A percentile compares a stretch with the other conserved stretches of the same genome.
Conservation (phyloP, 2,329 filamentous ascomycete genomes). For the Hypoxylon rubiginosum region DNA sequence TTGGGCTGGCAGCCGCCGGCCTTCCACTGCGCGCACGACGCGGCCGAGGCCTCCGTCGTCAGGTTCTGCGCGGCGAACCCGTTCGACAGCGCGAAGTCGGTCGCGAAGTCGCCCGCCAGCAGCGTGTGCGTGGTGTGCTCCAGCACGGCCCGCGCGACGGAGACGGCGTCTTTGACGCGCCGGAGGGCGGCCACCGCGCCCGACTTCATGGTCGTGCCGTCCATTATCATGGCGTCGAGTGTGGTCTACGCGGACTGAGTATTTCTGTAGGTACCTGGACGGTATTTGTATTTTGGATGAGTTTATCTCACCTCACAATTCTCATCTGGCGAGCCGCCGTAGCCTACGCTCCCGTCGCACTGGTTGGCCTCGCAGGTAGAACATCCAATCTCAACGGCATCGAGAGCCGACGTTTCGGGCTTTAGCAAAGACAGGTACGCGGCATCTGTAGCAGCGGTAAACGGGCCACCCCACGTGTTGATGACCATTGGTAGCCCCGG, state of each 20-base stretch:
- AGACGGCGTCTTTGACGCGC: conserved; percentile 62
- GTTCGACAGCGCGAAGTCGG: conserved; percentile 64
- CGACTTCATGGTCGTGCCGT: conserved; percentile 65
- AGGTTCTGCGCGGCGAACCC: conserved; percentile 63
- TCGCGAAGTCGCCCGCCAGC: conserved; percentile 66
- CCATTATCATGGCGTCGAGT: conserved; percentile 71
- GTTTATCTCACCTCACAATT: conserved; percentile 58
- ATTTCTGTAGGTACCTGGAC: background rate
- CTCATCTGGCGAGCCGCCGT: conserved; percentile 68
- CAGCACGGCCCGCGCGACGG: conserved; percentile 65
- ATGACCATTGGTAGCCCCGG: conserved; percentile 64
- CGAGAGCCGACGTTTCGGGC: conserved; percentile 57
- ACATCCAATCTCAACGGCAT: conserved; percentile 67
- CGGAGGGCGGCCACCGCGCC: conserved; percentile 67
- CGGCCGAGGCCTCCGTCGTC: conserved; percentile 57
- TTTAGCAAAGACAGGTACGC: conserved; percentile 58
- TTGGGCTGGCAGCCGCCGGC: conserved; percentile 62
- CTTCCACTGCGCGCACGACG: conserved; percentile 60
- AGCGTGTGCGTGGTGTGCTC: conserved; percentile 66
- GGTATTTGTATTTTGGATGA: background rate
- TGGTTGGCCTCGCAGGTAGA: conserved; percentile 64
- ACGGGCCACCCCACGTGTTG: conserved; percentile 68
- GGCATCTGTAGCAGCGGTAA: conserved; percentile 65
- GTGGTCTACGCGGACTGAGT: conserved; percentile 57
- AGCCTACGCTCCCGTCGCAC: conserved; percentile 69